Evolutionary conservation across 352 stramenopile species (phyloP).

Genomic region (Pythium apleroticum): DNA sequence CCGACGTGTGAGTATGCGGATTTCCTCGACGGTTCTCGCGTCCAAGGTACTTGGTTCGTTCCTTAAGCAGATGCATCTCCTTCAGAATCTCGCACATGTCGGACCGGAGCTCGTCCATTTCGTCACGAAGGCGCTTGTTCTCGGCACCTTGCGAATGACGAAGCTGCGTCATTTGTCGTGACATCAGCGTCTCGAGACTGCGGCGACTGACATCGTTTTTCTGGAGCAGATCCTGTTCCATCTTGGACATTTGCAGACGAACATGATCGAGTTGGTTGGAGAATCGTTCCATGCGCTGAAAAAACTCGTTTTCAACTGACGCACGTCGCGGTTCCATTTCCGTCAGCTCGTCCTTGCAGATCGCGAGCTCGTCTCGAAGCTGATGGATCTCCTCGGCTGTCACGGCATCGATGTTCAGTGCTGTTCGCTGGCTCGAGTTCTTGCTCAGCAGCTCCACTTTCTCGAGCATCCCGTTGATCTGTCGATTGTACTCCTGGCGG

Average conservation of each 20-base stretch:
- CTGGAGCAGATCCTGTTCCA: conserved; percentile 49
- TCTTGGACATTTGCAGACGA: conserved; percentile 48
- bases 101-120: conserved; percentile 65
- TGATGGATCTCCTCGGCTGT: conserved; percentile 21
- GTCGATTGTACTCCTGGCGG: conserved; percentile 38
- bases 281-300: conserved; percentile 43
- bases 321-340: conserved; percentile 16
- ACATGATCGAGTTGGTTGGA: conserved; percentile 46
- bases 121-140: conserved; percentile 48
- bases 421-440: conserved; percentile 18
- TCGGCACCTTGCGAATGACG: conserved; percentile 55
- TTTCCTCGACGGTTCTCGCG: conserved; percentile 39
- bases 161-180: conserved; percentile 46
- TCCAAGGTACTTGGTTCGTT: conserved; percentile 67
- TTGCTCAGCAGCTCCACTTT: conserved; percentile 40
- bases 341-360: conserved; percentile 16
- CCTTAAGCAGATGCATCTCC: conserved; percentile 67
- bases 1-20: conserved; percentile 8
- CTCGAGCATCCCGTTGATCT: conserved; percentile 46
- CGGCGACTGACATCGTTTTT: conserved; percentile 48
- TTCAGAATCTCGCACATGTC: conserved; percentile 66
- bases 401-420: conserved; percentile 6
- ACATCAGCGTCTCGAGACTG: conserved; percentile 51
- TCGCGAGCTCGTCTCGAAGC: conserved; percentile 21
- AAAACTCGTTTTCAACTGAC: conserved; percentile 16